Base-by-base conservation (phyloP, 495 filamentous ascomycete species). In the Penicillium ucsense region DNA sequence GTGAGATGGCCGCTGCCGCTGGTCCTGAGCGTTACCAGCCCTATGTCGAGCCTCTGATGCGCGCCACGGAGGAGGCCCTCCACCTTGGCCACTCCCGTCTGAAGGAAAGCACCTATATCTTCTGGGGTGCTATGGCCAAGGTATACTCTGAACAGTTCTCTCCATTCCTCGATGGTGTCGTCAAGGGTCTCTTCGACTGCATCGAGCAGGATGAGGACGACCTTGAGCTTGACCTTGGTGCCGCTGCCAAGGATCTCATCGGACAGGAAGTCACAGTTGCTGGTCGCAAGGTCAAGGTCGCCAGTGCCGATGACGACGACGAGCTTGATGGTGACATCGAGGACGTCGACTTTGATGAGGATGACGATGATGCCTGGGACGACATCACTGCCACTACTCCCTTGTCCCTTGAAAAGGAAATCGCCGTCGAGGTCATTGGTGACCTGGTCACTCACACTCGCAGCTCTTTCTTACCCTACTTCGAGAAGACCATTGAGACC, bases 341-440 rank as follows among this genome's bases (percentile, higher is more conserved):
- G 38, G 82, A 86, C 39, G 70, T 81, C 38, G 82, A 84, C 38
- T 71, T 83, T 28, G 81, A 86, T 38, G 85, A 43, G 41, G 41
- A 84, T 29, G 82, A 85, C 37, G 86, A 89, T 27, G 86, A 88
- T 43, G 86, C 84, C 37, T 89, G 85, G 84, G 86, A 91, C 62
- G 89, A 94, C 49, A 74, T 88, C 36, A 78, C 75, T 51, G 83
- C 83, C 48, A 84, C 92, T 32, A 91, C 86, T 29, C 86, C 87
- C 36, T 79, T 96, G 43, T 89, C 91, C 27, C 74, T 95, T 48
- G 92, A 98, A 73, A 96, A 98, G 67, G 92, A 98, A 69, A 94
- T 97, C 49, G 92, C 94, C 38, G 77, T 94, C 37, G 92, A 98
- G 68, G 89, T 95, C 9, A 73, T 96, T 37, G 92, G 91, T 45